Conservation (phyloP, 2,329 filamentous ascomycete genomes). For the Exophiala bonariae region DNA sequence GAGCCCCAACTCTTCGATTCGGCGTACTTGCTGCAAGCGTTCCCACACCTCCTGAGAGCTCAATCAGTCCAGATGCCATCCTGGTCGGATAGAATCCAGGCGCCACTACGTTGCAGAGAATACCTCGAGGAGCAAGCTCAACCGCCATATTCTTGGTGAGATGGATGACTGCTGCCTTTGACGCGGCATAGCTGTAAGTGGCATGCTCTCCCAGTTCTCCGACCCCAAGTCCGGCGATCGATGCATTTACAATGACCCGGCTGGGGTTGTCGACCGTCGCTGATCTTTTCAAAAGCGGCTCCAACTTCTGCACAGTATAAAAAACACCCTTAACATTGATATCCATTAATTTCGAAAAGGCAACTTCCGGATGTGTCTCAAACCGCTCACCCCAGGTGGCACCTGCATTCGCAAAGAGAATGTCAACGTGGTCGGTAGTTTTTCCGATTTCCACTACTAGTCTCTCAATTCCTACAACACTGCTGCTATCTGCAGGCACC, state of each 20-base stretch:
- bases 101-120: neutral
- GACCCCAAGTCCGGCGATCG: constrained; percentile 74
- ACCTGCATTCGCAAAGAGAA: constrained; percentile 88
- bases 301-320: constrained; percentile 75
- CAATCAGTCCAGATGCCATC: constrained; percentile 74
- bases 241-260: constrained; percentile 80
- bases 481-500: constrained; percentile 77
- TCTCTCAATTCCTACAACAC: constrained; percentile 67
- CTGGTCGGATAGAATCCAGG: constrained; percentile 43
- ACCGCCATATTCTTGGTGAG: neutral
- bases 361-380: constrained; percentile 76
- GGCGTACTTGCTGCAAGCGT: constrained; percentile 61
- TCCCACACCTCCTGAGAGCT: constrained; percentile 63
- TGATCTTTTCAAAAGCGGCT: constrained; percentile 64
- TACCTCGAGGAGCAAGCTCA: neutral
- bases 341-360: constrained; percentile 88
- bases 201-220: constrained; percentile 70
- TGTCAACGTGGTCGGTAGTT: constrained; percentile 80
- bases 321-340: constrained; percentile 88
- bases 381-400: constrained; percentile 87
- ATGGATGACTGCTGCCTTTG: neutral
- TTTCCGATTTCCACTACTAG: constrained; percentile 71
- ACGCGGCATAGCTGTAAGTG: constrained; percentile 44
- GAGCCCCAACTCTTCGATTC: constrained; percentile 64
- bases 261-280: constrained; percentile 68